Evolutionary conservation across 2,329 filamentous ascomycete species (phyloP).

Genomic region (Neonectria magnoliae): DNA sequence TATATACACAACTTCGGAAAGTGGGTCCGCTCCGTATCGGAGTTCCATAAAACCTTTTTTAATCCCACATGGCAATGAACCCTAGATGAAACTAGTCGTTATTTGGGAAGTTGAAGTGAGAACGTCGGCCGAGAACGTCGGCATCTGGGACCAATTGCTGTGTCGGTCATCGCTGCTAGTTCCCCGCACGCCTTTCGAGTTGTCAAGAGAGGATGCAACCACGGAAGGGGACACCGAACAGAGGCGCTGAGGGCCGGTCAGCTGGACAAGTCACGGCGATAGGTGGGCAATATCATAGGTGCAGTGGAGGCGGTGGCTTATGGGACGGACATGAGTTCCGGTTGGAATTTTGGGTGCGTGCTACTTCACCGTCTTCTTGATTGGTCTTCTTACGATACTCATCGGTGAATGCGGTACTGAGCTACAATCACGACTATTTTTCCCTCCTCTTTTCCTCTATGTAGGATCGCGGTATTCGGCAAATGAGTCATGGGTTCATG

Average conservation of each 20-base stretch:
- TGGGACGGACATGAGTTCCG: constrained; percentile 14
- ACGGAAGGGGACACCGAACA: not conserved
- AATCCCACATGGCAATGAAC: constrained; percentile 12
- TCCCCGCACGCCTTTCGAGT: constrained; percentile 15
- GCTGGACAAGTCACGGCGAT: not conserved
- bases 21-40: constrained; percentile 24
- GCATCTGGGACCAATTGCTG: not conserved
- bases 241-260: not conserved
- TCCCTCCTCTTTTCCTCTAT: not conserved
- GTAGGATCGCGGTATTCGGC: not conserved
- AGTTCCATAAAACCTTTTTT: constrained; percentile 8
- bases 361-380: not conserved
- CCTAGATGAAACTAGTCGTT: constrained; percentile 6
- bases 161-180: not conserved
- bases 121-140: not conserved
- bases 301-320: not conserved
- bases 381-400: constrained; percentile 6
- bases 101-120: constrained; percentile 5
- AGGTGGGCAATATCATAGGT: not conserved
- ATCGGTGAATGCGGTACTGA: not conserved
- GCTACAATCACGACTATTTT: not conserved
- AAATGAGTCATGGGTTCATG: not conserved
- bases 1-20: constrained; percentile 12
- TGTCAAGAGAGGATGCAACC: constrained; percentile 3
- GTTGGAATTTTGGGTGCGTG: not conserved